Evolutionary conservation across 1,284 basidiomycete genomes (phyloP), one percentile per base, ranked within the genome.

Genomic region (Cryptococcus deneoformans): DNA sequence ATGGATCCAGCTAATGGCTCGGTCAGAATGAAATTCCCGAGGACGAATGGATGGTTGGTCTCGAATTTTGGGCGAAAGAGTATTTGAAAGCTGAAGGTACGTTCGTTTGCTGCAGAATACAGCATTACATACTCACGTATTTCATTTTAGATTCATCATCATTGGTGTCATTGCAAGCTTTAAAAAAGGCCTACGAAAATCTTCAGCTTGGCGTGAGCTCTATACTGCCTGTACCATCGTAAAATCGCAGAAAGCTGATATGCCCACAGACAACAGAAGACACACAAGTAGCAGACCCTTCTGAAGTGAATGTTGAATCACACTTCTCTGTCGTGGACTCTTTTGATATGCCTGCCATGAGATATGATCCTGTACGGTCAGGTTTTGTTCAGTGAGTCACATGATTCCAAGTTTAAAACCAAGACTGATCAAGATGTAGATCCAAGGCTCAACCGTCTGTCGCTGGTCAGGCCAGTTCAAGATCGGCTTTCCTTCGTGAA

Each of bases 281-380:
- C 49, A 74, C 80, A n/a, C 81, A 82, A 45, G 77, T 73, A 24
- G 82, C 72, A 8, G 73, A 75, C 47, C 75, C 77, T 6, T 87
- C 89, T 35, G 78, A 85, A 29, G 81, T 93, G 29, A 92, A 96
- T 63, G 87, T 91, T 6, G 88, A 93, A 48, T 85, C 84, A 29
- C 91, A 95, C 73, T 80, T 99, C 49, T 85, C 86, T 63, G 82
- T 98, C 57, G 81, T 98, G 39, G 86, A 96, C 72, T 87, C 94
- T 9, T 97, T 94, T 66, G 88, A 93, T 40, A 96, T 98, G 90
- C 95, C 95, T 0, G 80, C 86, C 8, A 90, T 92, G 84, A 84
- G 87, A 65, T 99, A 92, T 85, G 92, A 92, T 39, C 80, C 82
- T 24, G 87, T 93, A 65, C 81, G 90, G 59, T 61, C 67, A 16